These are phyloP conservation scores for Cucumis cinereus DNA, from an alignment of 306 rosid species.

Conservation along the genomic window DNA sequence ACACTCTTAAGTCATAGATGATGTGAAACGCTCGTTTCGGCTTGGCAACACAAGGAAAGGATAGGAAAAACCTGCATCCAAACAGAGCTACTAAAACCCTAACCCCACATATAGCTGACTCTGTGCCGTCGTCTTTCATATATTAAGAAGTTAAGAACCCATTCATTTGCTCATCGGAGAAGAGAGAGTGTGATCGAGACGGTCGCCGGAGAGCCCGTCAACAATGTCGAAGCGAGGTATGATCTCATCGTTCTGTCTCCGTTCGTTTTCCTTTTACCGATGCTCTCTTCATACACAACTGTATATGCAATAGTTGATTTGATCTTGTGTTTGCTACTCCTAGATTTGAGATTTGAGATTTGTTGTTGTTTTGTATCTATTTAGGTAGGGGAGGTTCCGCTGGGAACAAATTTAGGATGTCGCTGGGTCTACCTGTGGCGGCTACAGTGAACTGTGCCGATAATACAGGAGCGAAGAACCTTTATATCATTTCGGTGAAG, in stretches of 20 bases:
- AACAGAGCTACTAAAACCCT: conserved; percentile 2
- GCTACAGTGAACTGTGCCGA: conserved; percentile 92
- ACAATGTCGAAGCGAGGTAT: conserved; percentile 57
- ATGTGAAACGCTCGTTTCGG: neutral
- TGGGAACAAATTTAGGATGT: conserved; percentile 88
- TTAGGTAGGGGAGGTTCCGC: conserved; percentile 84
- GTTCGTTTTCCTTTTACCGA: neutral
- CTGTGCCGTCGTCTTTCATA: neutral
- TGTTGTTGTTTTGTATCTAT: neutral
- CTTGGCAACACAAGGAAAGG: neutral
- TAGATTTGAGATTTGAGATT: neutral
- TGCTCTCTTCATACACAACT: neutral
- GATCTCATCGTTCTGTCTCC: neutral
- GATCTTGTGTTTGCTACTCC: neutral
- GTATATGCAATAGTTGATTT: neutral
- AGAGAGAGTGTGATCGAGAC: neutral
- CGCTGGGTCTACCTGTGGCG: conserved; percentile 93
- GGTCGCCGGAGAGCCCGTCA: neutral
- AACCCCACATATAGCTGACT: neutral
- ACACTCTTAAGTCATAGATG: too few species aligned
- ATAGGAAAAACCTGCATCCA: neutral
- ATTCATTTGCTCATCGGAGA: neutral
- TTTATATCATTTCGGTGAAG: conserved; percentile 78
- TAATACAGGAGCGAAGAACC: conserved; percentile 87
- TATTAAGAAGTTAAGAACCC: neutral